Evolutionary conservation across 176 grass and related monocot species (phyloP), one percentile per base, ranked within the genome.

Genomic region (Aegilops umbellulata): DNA sequence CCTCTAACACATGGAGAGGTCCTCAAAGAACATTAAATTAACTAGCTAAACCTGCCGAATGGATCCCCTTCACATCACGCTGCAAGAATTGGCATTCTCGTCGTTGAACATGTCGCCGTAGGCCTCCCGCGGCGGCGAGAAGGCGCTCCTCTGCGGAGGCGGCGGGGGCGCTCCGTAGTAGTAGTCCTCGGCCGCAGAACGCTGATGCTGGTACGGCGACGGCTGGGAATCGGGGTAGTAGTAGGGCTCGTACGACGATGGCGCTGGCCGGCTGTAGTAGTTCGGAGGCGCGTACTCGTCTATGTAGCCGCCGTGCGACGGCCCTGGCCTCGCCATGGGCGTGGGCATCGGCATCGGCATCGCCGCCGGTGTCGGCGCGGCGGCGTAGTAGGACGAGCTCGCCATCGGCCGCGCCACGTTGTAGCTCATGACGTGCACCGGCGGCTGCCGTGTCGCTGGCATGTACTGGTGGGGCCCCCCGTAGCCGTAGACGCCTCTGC

Each of bases 81-180:
- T 79, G 86, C 92, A 94, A 24, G 92, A 88, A 60, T 87, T 89
- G 51, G 92, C 83, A 74, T 91, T 91, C 89, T 94, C 92, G 60
- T 94, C 92, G 16, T 86, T 82, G 86, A 91, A 94, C 86, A 91
- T 83, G 25, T 90, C 89, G 60, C 85, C 81, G 66, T 94, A 87
- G 0, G 66, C 65, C 4, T 85, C 89, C 55, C 75, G 80, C 1
- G 90, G 81, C 76, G 82, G 90, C 29, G 86, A 85, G 72, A 84
- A 85, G 81, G 78, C 79, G 62, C 87, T 86, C 36, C 84, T 73
- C 71, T 76, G 85, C 30, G 90, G 67, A 27, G 85, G 26, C 9
- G 30, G 46, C 46, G 46, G 49, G 17, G 46, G 74, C 17, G 46
- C 78, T 25, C 93, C 72, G 64, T 91, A 87, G 89, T 95, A 92